Conservation (phyloP, 352 stramenopile genomes). For the Blastocystis sp. region DNA sequence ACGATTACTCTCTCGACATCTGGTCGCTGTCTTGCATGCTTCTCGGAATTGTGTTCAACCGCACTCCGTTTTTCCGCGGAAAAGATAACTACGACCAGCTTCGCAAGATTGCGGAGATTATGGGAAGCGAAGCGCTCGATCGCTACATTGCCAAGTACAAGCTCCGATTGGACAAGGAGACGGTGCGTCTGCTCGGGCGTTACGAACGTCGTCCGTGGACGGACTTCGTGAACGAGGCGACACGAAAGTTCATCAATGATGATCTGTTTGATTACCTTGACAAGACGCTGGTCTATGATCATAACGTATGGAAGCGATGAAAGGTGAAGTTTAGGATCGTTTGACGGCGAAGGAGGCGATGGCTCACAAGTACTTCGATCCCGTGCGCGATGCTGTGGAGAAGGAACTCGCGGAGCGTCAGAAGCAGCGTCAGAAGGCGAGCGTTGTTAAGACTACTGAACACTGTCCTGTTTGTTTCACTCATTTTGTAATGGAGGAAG, state of each 20-base stretch:
- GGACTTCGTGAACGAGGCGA: conserved; percentile 21
- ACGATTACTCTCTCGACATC: conserved; percentile 99
- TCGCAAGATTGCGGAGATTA: conserved; percentile 91
- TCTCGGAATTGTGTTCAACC: conserved; percentile 75
- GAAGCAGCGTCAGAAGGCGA: not conserved
- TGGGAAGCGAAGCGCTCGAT: conserved; percentile 93
- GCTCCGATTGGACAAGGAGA: conserved; percentile 79
- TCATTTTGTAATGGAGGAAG: not conserved
- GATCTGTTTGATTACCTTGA: conserved; percentile 89
- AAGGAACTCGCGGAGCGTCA: conserved; percentile 2
- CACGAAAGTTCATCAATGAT: conserved; percentile 85
- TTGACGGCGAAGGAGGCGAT: conserved; percentile 93
- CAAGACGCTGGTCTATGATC: conserved; percentile 71
- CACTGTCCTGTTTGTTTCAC: conserved; percentile 27
- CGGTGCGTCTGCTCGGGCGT: conserved; percentile 77
- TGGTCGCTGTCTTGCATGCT: conserved; percentile 98
- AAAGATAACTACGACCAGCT: conserved; percentile 99
- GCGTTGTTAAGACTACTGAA: not conserved
- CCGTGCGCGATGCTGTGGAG: conserved; percentile 66
- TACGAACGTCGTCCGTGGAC: conserved; percentile 95
- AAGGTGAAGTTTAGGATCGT: conserved; percentile 38
- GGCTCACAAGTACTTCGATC: conserved; percentile 91
- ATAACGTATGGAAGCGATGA: conserved; percentile 28
- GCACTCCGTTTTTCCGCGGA: conserved; percentile 97
- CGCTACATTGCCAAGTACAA: conserved; percentile 97